A percentile compares a stretch with the other conserved stretches of the same genome.
Evolutionary conservation across 495 filamentous ascomycete genomes (phyloP).

Genomic region (Neurospora sp.): DNA sequence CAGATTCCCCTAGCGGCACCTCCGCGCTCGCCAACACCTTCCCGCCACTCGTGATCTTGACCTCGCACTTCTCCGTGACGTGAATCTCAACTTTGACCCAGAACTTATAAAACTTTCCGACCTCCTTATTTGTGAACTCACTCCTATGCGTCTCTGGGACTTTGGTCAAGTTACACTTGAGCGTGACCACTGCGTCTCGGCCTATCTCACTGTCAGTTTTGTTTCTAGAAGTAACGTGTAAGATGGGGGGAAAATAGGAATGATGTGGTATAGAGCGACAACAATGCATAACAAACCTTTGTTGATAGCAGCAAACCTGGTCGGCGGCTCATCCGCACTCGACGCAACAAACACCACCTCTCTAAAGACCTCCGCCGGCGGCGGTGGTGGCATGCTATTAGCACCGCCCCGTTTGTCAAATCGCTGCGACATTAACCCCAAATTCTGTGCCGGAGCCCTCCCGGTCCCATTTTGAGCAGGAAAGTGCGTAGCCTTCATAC

Average conservation of each 20-base stretch:
- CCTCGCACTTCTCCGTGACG: slow-evolving; percentile 7
- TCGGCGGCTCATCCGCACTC: slow-evolving; percentile 7
- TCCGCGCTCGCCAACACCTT: slow-evolving; percentile 2
- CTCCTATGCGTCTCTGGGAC: slow-evolving; percentile 2
- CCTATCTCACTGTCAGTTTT: slow-evolving; percentile 1
- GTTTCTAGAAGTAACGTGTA: neutral
- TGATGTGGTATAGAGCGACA: neutral
- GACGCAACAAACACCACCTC: slow-evolving; percentile 17
- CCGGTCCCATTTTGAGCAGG: neutral
- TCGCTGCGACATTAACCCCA: neutral
- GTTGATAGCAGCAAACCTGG: slow-evolving; percentile 2
- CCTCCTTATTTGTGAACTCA: slow-evolving; percentile 1
- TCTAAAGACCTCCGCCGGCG: slow-evolving; percentile 1
- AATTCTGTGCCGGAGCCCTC: neutral
- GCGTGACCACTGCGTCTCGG: neutral
- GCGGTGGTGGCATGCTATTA: neutral
- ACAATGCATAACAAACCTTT: slow-evolving; percentile 1
- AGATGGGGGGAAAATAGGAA: neutral
- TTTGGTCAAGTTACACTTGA: slow-evolving; percentile 15
- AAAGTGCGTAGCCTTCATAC: slow-evolving; percentile 10
- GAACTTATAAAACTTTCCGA: slow-evolving; percentile 12
- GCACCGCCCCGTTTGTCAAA: neutral
- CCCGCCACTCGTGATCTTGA: slow-evolving; percentile 13
- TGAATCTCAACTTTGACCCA: slow-evolving; percentile 12
- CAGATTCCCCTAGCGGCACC: slow-evolving; percentile 1